Conservation (phyloP, 345 rosid genomes). For the Gossypium longicalyx region DNA sequence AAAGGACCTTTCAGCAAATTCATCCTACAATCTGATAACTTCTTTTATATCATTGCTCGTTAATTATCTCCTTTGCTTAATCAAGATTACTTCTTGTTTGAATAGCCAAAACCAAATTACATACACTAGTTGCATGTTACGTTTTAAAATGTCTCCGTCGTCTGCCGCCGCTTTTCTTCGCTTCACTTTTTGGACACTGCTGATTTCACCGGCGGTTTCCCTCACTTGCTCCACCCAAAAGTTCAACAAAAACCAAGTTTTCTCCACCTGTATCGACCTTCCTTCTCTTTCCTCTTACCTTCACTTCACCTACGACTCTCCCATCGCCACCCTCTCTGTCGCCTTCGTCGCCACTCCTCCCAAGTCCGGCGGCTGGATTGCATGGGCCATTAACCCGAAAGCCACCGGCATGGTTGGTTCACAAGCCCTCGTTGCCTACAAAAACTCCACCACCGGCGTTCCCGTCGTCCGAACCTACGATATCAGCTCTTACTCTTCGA, state of each 20-base stretch:
- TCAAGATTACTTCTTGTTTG: background rate
- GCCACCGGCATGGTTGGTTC: conserved; percentile 64
- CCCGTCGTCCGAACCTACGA: conserved; percentile 42
- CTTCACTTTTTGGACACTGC: conserved; percentile 17
- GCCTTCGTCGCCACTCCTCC: conserved; percentile 63
- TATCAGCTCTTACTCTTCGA: conserved; percentile 30
- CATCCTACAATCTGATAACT: too few species aligned
- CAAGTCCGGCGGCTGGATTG: conserved; percentile 54
- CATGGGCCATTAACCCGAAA: conserved; percentile 75
- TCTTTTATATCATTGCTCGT: background rate
- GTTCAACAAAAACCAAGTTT: conserved; percentile 37
- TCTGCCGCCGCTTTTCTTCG: conserved; percentile 11
- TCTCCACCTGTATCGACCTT: conserved; percentile 58
- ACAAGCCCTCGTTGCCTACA: conserved; percentile 55
- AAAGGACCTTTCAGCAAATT: too few species aligned
- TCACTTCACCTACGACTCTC: conserved; percentile 67
- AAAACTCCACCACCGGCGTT: conserved; percentile 28
- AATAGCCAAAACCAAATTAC: background rate
- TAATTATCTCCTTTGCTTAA: too few species aligned
- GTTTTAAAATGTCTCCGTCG: conserved; percentile 3
- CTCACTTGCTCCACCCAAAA: conserved; percentile 56
- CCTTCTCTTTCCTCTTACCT: conserved; percentile 60
- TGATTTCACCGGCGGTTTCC: conserved; percentile 45
- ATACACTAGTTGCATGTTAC: background rate
- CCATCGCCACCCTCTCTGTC: conserved; percentile 59